phyloP scores from a whole-genome alignment of 768 basidiomycete species.

The Boletus insuetus region DNA sequence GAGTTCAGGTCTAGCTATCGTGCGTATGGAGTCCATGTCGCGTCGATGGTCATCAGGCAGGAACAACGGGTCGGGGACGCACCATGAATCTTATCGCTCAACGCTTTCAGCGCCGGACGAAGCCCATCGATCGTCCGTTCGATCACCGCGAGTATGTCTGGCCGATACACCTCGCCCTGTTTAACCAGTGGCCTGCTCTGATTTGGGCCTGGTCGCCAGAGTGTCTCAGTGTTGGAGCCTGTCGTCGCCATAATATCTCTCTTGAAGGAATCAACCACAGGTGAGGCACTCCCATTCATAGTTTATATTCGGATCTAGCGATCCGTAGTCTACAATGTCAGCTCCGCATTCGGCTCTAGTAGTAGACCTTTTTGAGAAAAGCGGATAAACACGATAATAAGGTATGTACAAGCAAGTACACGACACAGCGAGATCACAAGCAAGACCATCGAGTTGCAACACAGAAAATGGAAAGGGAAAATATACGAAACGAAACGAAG shows the following conservation, averaged over 20 bases:
- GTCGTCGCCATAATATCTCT: background rate
- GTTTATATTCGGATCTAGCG: background rate
- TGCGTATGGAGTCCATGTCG: background rate
- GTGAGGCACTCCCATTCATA: background rate
- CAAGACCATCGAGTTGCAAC: constrained; percentile 20
- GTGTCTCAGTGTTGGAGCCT: background rate
- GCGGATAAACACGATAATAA: constrained; percentile 36
- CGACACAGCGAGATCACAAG: constrained; percentile 20
- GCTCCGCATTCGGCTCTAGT: background rate
- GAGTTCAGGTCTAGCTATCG: constrained; percentile 65
- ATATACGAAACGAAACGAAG: background rate
- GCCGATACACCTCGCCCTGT: constrained; percentile 43
- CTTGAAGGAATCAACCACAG: no score
- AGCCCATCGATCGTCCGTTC: constrained; percentile 51
- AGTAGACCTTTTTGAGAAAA: constrained; percentile 3
- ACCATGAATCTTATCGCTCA: constrained; percentile 78
- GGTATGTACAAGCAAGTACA: constrained; percentile 36
- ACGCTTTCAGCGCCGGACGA: constrained; percentile 50
- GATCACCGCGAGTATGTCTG: constrained; percentile 61
- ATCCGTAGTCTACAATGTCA: constrained; percentile 3
- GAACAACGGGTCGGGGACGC: background rate
- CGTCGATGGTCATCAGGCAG: background rate
- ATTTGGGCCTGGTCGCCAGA: constrained; percentile 2
- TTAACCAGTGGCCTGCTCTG: background rate
- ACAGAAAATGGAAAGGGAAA: background rate